Evolutionary conservation across 2,329 filamentous ascomycete species (phyloP), one percentile per base, ranked within the genome.

Genomic region (Tolypocladium inflatum): DNA sequence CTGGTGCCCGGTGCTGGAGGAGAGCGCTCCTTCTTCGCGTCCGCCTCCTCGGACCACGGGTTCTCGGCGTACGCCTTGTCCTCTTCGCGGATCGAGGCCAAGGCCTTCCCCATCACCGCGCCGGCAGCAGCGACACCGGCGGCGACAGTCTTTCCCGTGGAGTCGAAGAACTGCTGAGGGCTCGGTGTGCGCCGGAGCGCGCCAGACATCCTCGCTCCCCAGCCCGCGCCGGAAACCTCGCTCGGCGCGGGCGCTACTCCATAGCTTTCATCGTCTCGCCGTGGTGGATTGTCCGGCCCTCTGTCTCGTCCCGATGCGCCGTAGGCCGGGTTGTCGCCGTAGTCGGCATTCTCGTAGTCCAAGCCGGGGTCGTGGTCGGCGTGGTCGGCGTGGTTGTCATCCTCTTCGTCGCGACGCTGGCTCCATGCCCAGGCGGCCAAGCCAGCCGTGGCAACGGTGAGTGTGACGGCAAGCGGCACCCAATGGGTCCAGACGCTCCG

Each of bases 341-440:
- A 81, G 65, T 82, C 79, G 59, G 79, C 71, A 61, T 71, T 71
- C 59, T 71, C 72, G 62, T 76, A 76, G 70, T 78, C 76, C 61
- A 79, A 71, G 60, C 78, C 78, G 57, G 78, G 78, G 65, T 77
- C 75, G 57, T 78, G 76, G 56, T 85, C 82, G 55, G 63, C 75
- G 57, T 78, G 76, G 56, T 85, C 82, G 55, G 63, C 59, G 54
- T 84, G 81, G 45, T 90, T 86, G 56, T 85, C 82, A 35, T 91
- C 87, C 56, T 90, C 87, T 59, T 87, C 83, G 63, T 89, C 87
- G 67, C 81, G 84, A 67, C 90, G 87, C 75, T 96, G 91, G 71
- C 89, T 95, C 91, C 91, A 96, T 60, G 92, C 85, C 93, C 93
- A 97, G 58, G 91, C 91, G 56, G 87, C 92, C 54, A 96, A 76